Conservation (phyloP, 2,329 filamentous ascomycete genomes). For the Claviceps spartinae region DNA sequence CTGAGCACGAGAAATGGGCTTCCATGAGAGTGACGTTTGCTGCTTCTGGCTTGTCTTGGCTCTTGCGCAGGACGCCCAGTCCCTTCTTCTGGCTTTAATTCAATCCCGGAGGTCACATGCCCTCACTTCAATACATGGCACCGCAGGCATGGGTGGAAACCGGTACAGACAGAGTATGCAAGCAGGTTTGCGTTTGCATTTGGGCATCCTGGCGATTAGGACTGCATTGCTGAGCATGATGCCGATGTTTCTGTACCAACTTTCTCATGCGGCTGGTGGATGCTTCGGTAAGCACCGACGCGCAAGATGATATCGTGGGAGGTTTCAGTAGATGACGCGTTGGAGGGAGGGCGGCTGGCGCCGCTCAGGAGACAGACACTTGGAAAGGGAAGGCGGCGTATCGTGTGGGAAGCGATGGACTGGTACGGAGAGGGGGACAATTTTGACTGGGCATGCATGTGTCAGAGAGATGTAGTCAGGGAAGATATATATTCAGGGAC, state of each 20-base stretch:
- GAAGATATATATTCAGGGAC: background rate
- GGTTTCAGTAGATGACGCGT: background rate
- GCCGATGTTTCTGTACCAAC: background rate
- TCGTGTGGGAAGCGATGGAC: background rate
- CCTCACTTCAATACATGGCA: background rate
- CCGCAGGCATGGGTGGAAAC: background rate
- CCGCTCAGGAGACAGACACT: background rate
- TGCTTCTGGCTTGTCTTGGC: too few relatives aligned
- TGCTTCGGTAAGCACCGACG: background rate
- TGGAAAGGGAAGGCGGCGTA: background rate
- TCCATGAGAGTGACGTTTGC: too few relatives aligned
- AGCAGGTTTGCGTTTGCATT: background rate
- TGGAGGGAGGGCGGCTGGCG: background rate
- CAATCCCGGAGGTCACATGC: too few relatives aligned
- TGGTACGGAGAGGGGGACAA: background rate
- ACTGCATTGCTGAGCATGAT: conserved; percentile 2
- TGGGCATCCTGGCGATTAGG: conserved; percentile 1
- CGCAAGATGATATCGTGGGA: background rate
- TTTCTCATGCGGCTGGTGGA: background rate
- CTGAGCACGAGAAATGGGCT: background rate
- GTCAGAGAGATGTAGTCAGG: background rate
- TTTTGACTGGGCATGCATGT: background rate
- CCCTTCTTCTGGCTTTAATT: too few relatives aligned
- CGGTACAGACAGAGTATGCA: background rate
- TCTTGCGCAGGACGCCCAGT: too few relatives aligned